Evolutionary conservation across 2,329 filamentous ascomycete species (phyloP).

Genomic region (Fusarium musae): DNA sequence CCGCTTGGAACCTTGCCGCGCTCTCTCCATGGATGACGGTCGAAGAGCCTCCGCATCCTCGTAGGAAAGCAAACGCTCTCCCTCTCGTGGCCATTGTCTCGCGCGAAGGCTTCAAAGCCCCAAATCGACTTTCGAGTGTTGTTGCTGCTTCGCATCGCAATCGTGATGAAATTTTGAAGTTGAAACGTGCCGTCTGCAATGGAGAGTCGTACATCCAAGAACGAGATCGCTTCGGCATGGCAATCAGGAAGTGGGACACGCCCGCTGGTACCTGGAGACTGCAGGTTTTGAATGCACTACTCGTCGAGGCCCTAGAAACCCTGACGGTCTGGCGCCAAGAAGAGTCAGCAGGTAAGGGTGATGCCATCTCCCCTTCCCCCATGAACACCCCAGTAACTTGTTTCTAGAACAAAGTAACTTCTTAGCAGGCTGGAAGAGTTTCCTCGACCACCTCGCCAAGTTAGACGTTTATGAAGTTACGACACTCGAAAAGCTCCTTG

Average conservation of each 20-base stretch:
- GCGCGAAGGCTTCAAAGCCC: constrained; percentile 81
- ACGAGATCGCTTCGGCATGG: constrained; percentile 77
- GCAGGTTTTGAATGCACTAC: constrained; percentile 74
- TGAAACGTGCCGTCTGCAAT: constrained; percentile 67
- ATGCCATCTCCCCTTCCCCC: constrained; percentile 32
- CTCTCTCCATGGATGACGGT: constrained; percentile 77
- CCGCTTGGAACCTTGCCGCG: constrained; percentile 81
- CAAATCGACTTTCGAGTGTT: constrained; percentile 79
- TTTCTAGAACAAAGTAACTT: constrained; percentile 57
- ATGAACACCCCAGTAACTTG: constrained; percentile 5
- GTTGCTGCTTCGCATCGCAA: constrained; percentile 73
- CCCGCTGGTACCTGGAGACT: constrained; percentile 73
- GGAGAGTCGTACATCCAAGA: constrained; percentile 58
- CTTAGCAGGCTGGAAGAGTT: constrained; percentile 62
- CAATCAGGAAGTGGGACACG: constrained; percentile 76
- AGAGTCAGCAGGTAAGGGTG: constrained; percentile 53
- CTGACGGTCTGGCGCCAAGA: constrained; percentile 48
- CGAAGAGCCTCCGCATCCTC: constrained; percentile 53
- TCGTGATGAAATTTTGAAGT: constrained; percentile 67
- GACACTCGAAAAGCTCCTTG: constrained; percentile 71
- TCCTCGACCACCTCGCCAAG: constrained; percentile 65
- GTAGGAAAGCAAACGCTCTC: constrained; percentile 62
- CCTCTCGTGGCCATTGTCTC: constrained; percentile 65
- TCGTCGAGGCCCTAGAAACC: constrained; percentile 68
- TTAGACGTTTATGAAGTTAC: constrained; percentile 68